Evolutionary conservation across 2,329 filamentous ascomycete species (phyloP), one percentile per base, ranked within the genome.

Genomic region (Botrytis fragariae): DNA sequence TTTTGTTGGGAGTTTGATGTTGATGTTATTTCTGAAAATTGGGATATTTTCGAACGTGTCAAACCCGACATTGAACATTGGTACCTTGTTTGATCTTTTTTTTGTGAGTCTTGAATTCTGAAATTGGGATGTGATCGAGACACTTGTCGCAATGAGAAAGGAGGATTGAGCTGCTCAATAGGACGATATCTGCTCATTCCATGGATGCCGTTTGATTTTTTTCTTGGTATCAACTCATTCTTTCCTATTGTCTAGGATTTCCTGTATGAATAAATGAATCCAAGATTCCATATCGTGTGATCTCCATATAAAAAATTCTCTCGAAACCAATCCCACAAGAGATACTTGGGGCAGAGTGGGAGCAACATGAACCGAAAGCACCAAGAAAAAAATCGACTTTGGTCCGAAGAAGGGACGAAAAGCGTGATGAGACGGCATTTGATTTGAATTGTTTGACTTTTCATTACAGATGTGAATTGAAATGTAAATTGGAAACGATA

Each of bases 1-100:
- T 67, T 67, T 54, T 39, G 45, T 67, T 54, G 32, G 25, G 25
- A 68, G 48, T 57, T 68, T 54, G 45, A 57, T 39, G 35, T 35
- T 65, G 35, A 54, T 68, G 5, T 42, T 42, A 29, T 57, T 54
- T 68, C 35, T 32, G 16, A 37, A 20, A 25, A 57, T 54, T 45
- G 6, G 29, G 25, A 57, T 29, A 22, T 39, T 29, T 57, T 9
- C 20, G 25, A 35, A 35, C 14, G 3, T 29, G 12, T 57, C 9
- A 39, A 54, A 68, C 42, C 22, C 18, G 5, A 57, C 12, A 29
- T 29, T 39, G 35, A 22, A 64, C 4, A 62, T 25, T 37, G 20
- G 18, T 12, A 54, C 51, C 16, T 35, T 18, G 10, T 9, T 62
- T n/a, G 22, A n/a, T 62, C 8, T 25, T 39, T n/a, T 65, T 12